phyloP scores from a whole-genome alignment of 345 rosid species.

The Psidium guajava region DNA sequence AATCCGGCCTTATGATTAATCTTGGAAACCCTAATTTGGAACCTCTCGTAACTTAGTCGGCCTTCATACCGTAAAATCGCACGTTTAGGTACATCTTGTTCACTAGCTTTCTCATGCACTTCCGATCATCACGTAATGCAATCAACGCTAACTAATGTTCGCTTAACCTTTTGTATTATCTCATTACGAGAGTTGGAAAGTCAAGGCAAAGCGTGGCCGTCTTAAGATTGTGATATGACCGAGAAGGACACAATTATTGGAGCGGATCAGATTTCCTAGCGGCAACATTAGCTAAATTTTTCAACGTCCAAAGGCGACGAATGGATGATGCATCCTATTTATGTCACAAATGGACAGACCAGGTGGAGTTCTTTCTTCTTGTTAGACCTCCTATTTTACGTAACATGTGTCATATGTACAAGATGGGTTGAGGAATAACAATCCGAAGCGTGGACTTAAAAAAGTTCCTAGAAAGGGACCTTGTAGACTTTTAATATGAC shows the following conservation, averaged over 20 bases:
- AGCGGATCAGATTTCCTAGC: not conserved
- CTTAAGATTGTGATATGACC: not conserved
- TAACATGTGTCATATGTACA: not conserved
- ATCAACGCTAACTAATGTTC: not conserved
- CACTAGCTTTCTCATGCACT: not conserved
- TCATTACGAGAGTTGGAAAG: not conserved
- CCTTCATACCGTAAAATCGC: not conserved
- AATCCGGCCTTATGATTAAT: too few relatives aligned
- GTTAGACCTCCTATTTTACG: not conserved
- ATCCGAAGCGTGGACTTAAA: not conserved
- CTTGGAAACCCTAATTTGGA: not conserved
- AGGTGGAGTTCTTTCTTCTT: not conserved
- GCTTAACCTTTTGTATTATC: not conserved
- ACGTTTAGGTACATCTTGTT: not conserved
- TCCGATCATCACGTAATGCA: not conserved
- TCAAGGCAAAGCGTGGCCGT: not conserved
- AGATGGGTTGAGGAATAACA: not conserved
- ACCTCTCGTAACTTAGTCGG: not conserved
- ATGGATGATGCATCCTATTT: not conserved
- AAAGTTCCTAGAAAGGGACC: not conserved
- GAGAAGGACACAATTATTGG: not conserved
- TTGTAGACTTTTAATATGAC: not conserved
- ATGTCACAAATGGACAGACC: not conserved
- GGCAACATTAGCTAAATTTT: not conserved
- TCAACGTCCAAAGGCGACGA: not conserved